phyloP scores from a whole-genome alignment of 345 rosid species.

The Populus alba region DNA sequence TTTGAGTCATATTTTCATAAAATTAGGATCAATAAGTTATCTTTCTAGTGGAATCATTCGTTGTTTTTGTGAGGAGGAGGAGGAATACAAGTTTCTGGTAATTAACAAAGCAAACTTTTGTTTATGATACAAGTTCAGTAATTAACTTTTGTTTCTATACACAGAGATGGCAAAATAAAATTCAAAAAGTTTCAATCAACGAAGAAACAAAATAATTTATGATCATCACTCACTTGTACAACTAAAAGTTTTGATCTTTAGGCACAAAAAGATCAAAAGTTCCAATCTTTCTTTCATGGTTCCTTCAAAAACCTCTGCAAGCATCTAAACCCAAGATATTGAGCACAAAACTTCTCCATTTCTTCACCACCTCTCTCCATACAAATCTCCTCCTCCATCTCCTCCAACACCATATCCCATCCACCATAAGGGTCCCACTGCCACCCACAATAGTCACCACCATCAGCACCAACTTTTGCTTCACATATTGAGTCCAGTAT shows the following conservation, averaged over 20 bases:
- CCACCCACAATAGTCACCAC: neutral
- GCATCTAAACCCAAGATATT: constrained; percentile 82
- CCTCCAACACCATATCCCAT: constrained; percentile 58
- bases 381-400: constrained; percentile 60
- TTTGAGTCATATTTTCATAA: no score
- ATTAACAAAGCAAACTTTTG: no score
- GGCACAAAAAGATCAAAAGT: neutral
- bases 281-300: neutral
- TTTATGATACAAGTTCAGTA: no score
- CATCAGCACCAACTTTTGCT: constrained; percentile 9
- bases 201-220: no score
- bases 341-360: constrained; percentile 79
- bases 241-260: neutral
- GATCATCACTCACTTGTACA: no score
- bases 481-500: constrained; percentile 62
- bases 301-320: constrained; percentile 73
- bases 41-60: no score
- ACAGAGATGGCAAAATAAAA: no score
- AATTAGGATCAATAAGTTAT: no score
- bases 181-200: no score
- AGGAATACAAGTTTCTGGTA: no score
- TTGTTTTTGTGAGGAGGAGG: no score
- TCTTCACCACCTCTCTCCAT: constrained; percentile 78
- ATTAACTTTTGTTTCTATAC: no score
- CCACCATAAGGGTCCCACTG: constrained; percentile 6